These are phyloP conservation scores for Rhodamnia rubescens DNA, from an alignment of 345 rosid species.

Conservation along the genomic window DNA sequence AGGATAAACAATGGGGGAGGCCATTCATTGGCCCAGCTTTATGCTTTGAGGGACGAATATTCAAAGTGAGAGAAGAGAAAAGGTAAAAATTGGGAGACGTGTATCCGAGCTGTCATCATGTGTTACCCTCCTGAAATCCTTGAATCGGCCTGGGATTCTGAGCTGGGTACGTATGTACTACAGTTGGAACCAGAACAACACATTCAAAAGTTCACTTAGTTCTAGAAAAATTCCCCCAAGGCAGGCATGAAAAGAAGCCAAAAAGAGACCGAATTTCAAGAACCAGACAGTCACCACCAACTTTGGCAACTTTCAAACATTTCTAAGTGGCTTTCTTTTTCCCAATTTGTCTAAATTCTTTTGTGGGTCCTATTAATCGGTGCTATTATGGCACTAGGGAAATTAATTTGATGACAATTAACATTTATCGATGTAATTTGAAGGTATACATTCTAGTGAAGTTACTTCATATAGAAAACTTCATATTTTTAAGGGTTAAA, in stretches of 20 bases:
- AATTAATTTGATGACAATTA: background rate
- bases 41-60: background rate
- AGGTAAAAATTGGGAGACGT: background rate
- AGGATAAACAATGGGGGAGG: background rate
- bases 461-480: background rate
- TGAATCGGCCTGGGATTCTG: background rate
- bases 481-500: background rate
- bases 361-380: background rate
- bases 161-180: background rate
- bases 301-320: background rate
- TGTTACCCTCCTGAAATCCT: background rate
- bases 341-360: background rate
- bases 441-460: background rate
- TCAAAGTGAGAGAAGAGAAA: background rate
- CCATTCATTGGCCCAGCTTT: background rate
- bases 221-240: background rate
- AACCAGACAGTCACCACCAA: background rate
- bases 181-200: background rate
- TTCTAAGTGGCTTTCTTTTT: background rate
- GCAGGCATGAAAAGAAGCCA: background rate
- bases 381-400: background rate
- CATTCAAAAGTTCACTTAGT: background rate
- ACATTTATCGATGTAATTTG: background rate
- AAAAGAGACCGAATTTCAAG: background rate
- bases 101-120: background rate